Evolutionary conservation across 1,284 basidiomycete genomes (phyloP).

Genomic region (Puccinia novopanici): DNA sequence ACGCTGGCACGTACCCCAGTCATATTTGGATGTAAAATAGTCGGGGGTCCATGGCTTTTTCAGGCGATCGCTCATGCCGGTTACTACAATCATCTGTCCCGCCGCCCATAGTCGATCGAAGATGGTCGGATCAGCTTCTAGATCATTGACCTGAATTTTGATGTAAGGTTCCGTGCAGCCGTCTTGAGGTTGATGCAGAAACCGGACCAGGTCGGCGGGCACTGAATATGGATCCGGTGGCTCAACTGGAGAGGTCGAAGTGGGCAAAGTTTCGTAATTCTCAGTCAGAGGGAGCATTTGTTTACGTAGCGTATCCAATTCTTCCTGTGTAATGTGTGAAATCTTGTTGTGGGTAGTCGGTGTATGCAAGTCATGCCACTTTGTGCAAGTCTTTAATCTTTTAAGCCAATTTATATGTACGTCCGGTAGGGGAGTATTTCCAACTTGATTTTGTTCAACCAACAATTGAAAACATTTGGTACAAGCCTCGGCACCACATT

Average conservation of each 20-base stretch:
- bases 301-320: too few species aligned
- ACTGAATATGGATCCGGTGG: not conserved
- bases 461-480: slow-evolving; percentile 28
- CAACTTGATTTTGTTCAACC: not conserved
- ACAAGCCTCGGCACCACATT: too few species aligned
- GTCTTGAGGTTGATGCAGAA: too few species aligned
- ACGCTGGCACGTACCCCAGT: slow-evolving; percentile 52
- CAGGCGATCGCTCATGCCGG: too few species aligned
- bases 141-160: too few species aligned
- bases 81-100: slow-evolving; percentile 55
- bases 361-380: not conserved
- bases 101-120: slow-evolving; percentile 45
- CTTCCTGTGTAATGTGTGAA: too few species aligned
- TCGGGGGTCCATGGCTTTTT: too few species aligned
- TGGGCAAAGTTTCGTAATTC: not conserved
- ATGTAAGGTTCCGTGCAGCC: too few species aligned
- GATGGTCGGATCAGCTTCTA: slow-evolving; percentile 13
- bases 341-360: too few species aligned
- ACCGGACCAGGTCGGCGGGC: not conserved
- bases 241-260: not conserved
- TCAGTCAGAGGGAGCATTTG: too few species aligned
- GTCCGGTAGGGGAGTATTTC: not conserved
- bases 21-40: too few species aligned
- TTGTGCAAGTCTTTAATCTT: too few species aligned
- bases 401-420: slow-evolving; percentile 3